Base-by-base conservation (phyloP, 345 rosid genomes). In the Syzygium oleosum region DNA sequence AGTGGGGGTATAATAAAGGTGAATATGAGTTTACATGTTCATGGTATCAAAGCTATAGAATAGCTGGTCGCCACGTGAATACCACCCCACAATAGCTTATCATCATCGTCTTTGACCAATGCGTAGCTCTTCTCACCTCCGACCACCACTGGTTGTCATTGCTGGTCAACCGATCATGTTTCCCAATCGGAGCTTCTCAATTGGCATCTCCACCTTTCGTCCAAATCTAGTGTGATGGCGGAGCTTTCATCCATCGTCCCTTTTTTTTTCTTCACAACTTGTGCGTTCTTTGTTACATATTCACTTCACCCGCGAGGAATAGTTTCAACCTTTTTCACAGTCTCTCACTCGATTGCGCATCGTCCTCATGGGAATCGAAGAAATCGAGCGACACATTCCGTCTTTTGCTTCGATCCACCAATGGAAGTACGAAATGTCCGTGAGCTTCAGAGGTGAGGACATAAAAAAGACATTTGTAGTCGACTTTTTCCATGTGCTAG, bases 81-180 rank as follows among this genome's bases (percentile, higher is more conserved):
- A n/a, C 73, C 73, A 14, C 21, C 73, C 9, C 17, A n/a, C 0
- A 0, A n/a, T n/a, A 61, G 13, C 14, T 0, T 1, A 58, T 58
- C 3, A 27, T 12, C 1, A 14, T 58, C 3, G 1, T 2, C 29
- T 27, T 27, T 59, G 65, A 59, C 31, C 65, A 27, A 59, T 2
- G 65, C 12, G 65, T 6, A 0, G 38, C n/a, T 61, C 9, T 61
- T 13, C 9, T 61, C 73, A n/a, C 17, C 34, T n/a, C 38, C 2
- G 13, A 61, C 38, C 34, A n/a, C 10, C 19, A 0, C 5, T 2
- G 2, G 29, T 61, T 9, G 16, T 1, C 25, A 55, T 55, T 4
- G 23, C 9, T 3, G 9, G 59, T 27, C 59, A 21, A 55, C 59
- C 12, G 10, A 4, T n/a, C 19, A 0, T n/a, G 34, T 27, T 61